Base-by-base conservation (phyloP, 2,329 filamentous ascomycete species). In the Diaporthe aspalathi region DNA sequence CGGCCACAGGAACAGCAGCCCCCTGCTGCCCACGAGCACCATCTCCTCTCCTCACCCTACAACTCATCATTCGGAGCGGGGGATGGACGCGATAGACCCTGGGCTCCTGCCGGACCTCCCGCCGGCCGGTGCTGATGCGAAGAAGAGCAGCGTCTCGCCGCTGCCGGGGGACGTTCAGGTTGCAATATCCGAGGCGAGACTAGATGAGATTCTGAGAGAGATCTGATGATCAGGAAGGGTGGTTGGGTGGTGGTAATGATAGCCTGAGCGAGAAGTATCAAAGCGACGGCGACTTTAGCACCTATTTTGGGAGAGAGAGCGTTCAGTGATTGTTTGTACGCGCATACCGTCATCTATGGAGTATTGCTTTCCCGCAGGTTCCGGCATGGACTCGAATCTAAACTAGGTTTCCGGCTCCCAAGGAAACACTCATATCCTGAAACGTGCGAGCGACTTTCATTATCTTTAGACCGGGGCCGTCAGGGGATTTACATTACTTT, bases 61-160 rank as follows among this genome's bases (percentile, higher is more conserved):
- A 24, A 32, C 8, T 1, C 66, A 63, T 24, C 56, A 53, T 24
- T 54, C 69, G 32, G 69, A 71, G 43, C 54, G 72, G 16, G 72
- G 72, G 1, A 27, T 71, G 70, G 72, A 73, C 22, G 69, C 72
- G 50, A 71, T 73, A 53, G 72, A 73, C 24, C 69, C 69, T 22
- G 65, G 69, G 1, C 47, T 73, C 11, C 38, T 73, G 24, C 69
- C 72, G 1, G 72, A 67, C n/a, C 29, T 69, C 8, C 57, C 54
- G 17, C 52, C 29, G 27, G 53, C 60, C 17, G 45, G 47, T n/a
- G 14, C 43, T n/a, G 57, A 50, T 14, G 35, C 32, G 32, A 68
- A 54, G 40, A 73, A 49, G 50, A 60, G 32, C 24, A 67, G 35
- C 4, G 12, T 57, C n/a, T 71, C 67, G 29, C 67, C 70, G 2